Base-by-base conservation (phyloP, 768 basidiomycete species). In the Tephrocybe sp. region DNA sequence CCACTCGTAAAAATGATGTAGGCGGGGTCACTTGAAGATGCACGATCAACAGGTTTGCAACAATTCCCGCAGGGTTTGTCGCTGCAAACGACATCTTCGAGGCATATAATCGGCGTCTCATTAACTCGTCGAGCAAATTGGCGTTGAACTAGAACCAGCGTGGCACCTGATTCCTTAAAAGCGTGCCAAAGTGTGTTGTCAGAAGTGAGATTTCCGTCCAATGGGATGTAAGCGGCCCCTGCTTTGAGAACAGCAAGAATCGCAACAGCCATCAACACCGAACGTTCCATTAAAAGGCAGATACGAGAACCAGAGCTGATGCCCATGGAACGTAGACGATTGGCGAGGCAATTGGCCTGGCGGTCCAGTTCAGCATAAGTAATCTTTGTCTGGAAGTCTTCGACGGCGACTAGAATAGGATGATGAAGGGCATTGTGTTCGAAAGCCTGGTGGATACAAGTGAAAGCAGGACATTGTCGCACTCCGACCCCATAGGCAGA, bases 1-100 rank as follows among this genome's bases (percentile, higher is more conserved):
- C 80, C 80, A 46, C 79, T 79, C 4, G 80, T 82, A 60, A 80
- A 83, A 45, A 83, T 82, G 30, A 81, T 74, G 64, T 82, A 82
- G 4, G 71, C 74, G 30, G 75, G 73, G 54, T 80, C 73, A 3
- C 62, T 63, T 16, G 70, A 57, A 15, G 62, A 64, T 8, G 68
- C 65, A 31, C 61, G 45, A 52, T 77, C 73, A 40, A 64, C 53
- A 2, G 66, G 71, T 45, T 69, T 73, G 21, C 57, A 33, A 53
- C 74, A 73, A 49, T 67, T 63, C 3, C 4, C 21, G 38, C 46
- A 42, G n/a, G 59, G 27, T n/a, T n/a, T n/a, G n/a, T 66, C 57
- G 23, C 56, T 56, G 47, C 52, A 42, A 50, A 52, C 24, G 51
- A 64, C 16, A 60, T 61, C 57, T 55, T 59, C 19, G 54, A 54